Conservation (phyloP, 2,329 filamentous ascomycete species). For the Aspergillus caelatus region DNA sequence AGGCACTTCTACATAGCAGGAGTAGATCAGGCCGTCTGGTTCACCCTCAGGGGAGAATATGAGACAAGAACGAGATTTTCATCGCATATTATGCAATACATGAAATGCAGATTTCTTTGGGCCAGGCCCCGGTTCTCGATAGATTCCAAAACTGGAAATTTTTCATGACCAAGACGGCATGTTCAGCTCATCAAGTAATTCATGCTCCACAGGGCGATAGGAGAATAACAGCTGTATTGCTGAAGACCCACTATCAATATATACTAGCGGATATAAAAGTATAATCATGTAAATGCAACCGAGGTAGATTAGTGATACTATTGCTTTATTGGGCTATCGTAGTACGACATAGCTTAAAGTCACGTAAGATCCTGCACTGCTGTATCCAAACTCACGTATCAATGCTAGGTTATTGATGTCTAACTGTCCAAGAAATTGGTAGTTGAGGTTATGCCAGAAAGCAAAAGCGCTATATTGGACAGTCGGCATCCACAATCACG, state of each 20-base stretch:
- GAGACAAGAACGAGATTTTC: background rate
- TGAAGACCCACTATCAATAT: background rate
- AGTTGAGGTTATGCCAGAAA: too few relatives aligned
- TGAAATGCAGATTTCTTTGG: background rate
- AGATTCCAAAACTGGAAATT: background rate
- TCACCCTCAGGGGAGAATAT: background rate
- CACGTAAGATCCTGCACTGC: background rate
- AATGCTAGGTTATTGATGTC: background rate
- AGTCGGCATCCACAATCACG: background rate
- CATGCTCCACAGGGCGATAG: background rate
- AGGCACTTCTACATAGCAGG: background rate
- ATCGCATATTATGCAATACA: background rate
- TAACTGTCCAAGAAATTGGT: too few relatives aligned
- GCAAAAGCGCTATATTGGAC: background rate
- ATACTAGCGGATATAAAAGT: background rate
- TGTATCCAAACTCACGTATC: background rate
- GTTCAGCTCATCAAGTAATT: background rate
- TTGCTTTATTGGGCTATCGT: background rate
- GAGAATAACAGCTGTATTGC: background rate
- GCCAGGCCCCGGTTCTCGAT: background rate
- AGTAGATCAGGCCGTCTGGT: background rate
- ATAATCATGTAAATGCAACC: background rate
- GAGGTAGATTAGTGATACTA: background rate
- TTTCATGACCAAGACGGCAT: background rate
- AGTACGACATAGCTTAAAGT: background rate